A percentile compares a stretch with the other conserved stretches of the same genome.
Evolutionary conservation across 176 grass and related monocot genomes (phyloP).

Genomic region (Themeda triandra): DNA sequence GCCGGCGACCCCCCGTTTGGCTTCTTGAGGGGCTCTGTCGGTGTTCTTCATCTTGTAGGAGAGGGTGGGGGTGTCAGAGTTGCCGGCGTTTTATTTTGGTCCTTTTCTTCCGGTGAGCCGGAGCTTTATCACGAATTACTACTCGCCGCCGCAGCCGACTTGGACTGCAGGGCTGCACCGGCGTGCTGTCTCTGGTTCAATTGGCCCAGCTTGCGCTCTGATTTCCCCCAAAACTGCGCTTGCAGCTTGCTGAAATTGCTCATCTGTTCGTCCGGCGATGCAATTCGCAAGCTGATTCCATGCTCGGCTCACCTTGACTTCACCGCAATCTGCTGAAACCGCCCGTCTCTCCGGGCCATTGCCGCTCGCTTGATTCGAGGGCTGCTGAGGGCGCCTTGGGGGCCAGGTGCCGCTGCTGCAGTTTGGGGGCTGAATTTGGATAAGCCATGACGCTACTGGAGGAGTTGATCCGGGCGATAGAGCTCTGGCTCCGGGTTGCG

Average conservation of each 20-base stretch:
- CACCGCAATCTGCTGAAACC: background rate
- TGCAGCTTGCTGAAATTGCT: background rate
- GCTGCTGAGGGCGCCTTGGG: background rate
- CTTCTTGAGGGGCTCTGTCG: background rate
- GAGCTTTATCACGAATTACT: background rate
- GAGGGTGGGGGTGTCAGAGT: background rate
- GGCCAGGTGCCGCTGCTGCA: background rate
- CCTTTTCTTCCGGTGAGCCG: background rate
- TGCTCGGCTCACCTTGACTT: background rate
- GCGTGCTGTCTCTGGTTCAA: background rate
- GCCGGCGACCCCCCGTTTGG: background rate
- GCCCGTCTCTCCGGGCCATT: background rate
- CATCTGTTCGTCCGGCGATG: background rate
- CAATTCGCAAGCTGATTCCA: background rate
- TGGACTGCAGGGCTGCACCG: background rate
- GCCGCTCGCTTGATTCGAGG: background rate
- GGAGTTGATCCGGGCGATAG: constrained; percentile 76
- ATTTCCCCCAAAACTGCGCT: background rate
- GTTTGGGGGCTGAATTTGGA: background rate
- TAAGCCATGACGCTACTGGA: constrained; percentile 53
- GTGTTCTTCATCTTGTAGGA: background rate
- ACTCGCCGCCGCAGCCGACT: background rate
- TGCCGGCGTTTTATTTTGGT: background rate
- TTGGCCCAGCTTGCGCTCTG: background rate
- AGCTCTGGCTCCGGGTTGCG: constrained; percentile 62